Base-by-base conservation (phyloP, 805 yeast species). In the Starmera amethionina region DNA sequence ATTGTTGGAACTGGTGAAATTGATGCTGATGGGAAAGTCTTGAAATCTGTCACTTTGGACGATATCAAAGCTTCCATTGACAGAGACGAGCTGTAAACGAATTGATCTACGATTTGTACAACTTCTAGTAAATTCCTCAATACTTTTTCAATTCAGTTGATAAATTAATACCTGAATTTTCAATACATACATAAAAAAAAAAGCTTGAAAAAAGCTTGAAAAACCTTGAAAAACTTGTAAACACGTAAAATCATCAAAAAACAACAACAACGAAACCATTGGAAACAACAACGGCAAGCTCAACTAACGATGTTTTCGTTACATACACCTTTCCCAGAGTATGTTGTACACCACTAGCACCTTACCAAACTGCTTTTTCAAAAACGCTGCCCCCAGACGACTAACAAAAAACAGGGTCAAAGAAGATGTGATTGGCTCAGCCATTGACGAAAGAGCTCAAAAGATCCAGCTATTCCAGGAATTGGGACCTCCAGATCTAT, bases 401-500 rank as follows among this genome's bases (percentile, higher is more conserved):
- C 27, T 22, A 22, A 22, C 27, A 22, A 22, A 4, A 4, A 36
- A 8, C 41, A 67, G 78, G 56, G 79, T 74, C 25, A 63, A 64
- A 38, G 93, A 84, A 52, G 74, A 72, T 50, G 64, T 67, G 50
- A 56, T 73, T 38, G 82, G 82, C 1, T 64, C 72, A 18, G 77
- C 87, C 10, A 55, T 82, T 35, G 71, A 72, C 40, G 87, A 80
- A 53, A 67, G 94, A 49, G 73, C 82, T 3, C 59, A 73, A 31
- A 71, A 82, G 47, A 60, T 83, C 36, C 70, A 70, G 37, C 64
- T 73, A 33, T 76, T 82, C 44, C 65, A 60, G 40, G 89, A 82
- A 45, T 58, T 84, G 42, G 94, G 94, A 0, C 85, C 88, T 2
- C 82, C 87, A 3, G 94, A 84, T 56, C 62, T 83, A 42, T 77